Evolutionary conservation across 106 monocot species (phyloP).

Genomic region (Acorus calamus): DNA sequence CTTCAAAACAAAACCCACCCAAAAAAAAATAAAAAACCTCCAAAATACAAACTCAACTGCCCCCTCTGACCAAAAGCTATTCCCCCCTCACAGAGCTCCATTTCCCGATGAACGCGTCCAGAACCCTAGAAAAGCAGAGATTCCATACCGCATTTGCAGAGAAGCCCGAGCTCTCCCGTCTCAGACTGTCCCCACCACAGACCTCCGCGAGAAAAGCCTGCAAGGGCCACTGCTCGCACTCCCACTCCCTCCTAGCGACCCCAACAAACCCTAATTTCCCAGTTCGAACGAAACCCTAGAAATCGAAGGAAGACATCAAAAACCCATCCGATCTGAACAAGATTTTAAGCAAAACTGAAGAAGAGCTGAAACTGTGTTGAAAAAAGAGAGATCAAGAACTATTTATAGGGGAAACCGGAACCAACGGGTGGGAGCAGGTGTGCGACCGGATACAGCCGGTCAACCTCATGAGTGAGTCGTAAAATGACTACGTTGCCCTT

Average conservation of each 20-base stretch:
- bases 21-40: too few species aligned
- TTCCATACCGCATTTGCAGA: constrained; percentile 7
- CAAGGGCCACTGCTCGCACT: background rate
- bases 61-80: background rate
- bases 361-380: background rate
- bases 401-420: constrained; percentile 11
- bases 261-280: constrained; percentile 7
- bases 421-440: constrained; percentile 1
- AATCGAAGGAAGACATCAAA: background rate
- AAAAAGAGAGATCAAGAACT: background rate
- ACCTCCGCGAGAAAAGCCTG: background rate
- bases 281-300: background rate
- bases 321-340: background rate
- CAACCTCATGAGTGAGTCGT: too few species aligned
- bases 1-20: too few species aligned
- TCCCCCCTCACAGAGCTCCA: background rate
- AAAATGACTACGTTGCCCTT: too few species aligned
- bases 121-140: background rate
- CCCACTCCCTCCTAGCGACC: background rate
- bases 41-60: background rate
- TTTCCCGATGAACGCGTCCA: background rate
- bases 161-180: background rate
- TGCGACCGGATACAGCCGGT: constrained; percentile 19
- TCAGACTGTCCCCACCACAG: too few species aligned
- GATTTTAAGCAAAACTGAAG: background rate